Percentiles rank a stretch among this genome's conserved stretches.
Conservation (phyloP, 805 yeast genomes). For the Blastobotrys attinorum region DNA sequence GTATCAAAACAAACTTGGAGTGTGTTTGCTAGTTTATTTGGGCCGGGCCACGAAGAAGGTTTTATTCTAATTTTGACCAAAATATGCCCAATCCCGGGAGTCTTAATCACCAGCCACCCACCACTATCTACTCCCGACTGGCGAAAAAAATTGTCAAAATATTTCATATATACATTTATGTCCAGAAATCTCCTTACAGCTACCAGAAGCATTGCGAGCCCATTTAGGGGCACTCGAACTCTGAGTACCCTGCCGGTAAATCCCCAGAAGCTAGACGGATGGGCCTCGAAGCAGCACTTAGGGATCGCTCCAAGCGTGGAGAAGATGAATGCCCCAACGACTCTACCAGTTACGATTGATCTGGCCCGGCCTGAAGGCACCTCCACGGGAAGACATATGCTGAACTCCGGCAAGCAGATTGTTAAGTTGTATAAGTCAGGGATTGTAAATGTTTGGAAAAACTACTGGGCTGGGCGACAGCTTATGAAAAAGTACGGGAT, state of each 20-base stretch:
- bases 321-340: conserved; percentile 15
- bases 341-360: conserved; percentile 26
- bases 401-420: conserved; percentile 21
- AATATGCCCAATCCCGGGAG: too few species aligned
- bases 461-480: conserved; percentile 19
- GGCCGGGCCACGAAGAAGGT: too few species aligned
- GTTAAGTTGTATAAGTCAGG: conserved; percentile 40
- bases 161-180: too few species aligned
- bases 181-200: too few species aligned
- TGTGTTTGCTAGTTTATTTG: too few species aligned
- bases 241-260: neutral
- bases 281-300: neutral
- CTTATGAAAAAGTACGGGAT: conserved; percentile 16
- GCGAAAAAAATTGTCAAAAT: too few species aligned
- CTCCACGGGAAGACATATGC: conserved; percentile 12
- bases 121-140: too few species aligned
- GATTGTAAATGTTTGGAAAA: conserved; percentile 41
- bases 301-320: neutral
- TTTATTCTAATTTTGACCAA: too few species aligned
- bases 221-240: too few species aligned
- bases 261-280: neutral
- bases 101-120: too few species aligned
- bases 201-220: too few species aligned
- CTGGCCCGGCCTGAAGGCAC: conserved; percentile 8
- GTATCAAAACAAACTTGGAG: too few species aligned